These are phyloP conservation scores for Fusarium phyllophilum DNA, from an alignment of 2,329 filamentous ascomycete species.

Conservation along the genomic window DNA sequence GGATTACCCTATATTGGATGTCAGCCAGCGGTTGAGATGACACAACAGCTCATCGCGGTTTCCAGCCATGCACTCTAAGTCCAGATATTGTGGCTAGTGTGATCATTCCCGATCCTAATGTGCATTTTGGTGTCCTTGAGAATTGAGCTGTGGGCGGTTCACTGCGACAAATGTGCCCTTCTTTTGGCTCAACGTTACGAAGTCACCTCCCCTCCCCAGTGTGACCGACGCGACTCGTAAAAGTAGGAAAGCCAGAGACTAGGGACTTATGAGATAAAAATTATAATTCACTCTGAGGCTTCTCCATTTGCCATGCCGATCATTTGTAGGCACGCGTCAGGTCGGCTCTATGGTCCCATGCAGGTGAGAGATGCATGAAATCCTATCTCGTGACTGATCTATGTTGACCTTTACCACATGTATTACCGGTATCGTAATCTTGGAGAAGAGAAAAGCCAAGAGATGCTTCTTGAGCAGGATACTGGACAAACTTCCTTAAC, in stretches of 20 bases:
- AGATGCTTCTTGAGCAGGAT: not conserved
- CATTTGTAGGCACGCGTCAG: not conserved
- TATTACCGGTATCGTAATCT: fast-evolving
- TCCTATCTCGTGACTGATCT: not conserved
- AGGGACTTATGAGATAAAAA: fast-evolving
- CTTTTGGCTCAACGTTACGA: not conserved
- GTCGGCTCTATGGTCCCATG: not conserved
- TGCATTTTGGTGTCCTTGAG: not conserved
- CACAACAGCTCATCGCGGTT: not conserved
- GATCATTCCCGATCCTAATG: fast-evolving
- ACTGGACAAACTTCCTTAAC: not conserved
- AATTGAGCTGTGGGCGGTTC: not conserved
- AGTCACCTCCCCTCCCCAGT: fast-evolving
- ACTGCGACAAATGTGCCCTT: fast-evolving
- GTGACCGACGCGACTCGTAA: fast-evolving
- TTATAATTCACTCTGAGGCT: fast-evolving
- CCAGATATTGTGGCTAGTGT: fast-evolving
- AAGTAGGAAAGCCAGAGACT: fast-evolving
- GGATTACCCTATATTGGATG: conserved; percentile 7
- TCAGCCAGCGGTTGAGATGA: no score
- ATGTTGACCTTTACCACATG: no score
- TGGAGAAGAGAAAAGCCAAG: fast-evolving
- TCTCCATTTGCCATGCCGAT: not conserved
- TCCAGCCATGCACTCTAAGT: no score
- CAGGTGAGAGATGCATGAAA: no score